phyloP scores from a whole-genome alignment of 2,329 filamentous ascomycete species.

The Aspergillus eucalypticola region DNA sequence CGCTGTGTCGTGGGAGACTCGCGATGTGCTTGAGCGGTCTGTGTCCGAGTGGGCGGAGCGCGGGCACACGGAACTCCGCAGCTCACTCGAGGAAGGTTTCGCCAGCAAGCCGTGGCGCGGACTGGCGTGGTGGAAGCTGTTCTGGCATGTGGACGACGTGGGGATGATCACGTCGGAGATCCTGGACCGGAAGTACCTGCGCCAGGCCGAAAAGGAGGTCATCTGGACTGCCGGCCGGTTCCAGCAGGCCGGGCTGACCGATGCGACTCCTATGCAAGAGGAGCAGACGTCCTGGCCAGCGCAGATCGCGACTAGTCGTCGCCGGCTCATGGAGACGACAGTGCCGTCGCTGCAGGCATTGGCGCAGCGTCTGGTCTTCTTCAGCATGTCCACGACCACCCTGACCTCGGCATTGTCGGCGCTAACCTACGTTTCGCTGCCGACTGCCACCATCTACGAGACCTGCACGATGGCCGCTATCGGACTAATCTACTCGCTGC shows the following conservation, averaged over 20 bases:
- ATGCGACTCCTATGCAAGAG: conserved; percentile 38
- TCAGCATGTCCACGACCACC: conserved; percentile 72
- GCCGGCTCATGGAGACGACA: conserved; percentile 64
- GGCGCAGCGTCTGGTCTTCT: conserved; percentile 72
- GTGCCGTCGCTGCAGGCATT: conserved; percentile 71
- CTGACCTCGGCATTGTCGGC: conserved; percentile 59
- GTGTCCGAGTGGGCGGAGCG: conserved; percentile 74
- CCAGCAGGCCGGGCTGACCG: conserved; percentile 60
- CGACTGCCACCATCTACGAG: conserved; percentile 56
- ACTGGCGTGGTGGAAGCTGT: conserved; percentile 89
- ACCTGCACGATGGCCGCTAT: conserved; percentile 61
- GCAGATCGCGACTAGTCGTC: conserved; percentile 71
- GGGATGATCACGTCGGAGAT: conserved; percentile 79
- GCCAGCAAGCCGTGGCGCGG: conserved; percentile 74
- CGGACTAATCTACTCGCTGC: conserved; percentile 58
- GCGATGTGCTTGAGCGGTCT: conserved; percentile 56
- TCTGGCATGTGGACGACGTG: conserved; percentile 93
- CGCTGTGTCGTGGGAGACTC: conserved; percentile 45
- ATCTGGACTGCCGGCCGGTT: conserved; percentile 81
- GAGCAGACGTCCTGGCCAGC: conserved; percentile 64
- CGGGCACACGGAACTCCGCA: conserved; percentile 80
- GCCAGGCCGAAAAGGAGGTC: conserved; percentile 74
- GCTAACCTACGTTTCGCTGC: conserved; percentile 57
- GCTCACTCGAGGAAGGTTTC: conserved; percentile 76
- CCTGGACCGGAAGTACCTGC: conserved; percentile 73